phyloP scores from a whole-genome alignment of 495 filamentous ascomycete species.

The Annulohypoxylon bovei region DNA sequence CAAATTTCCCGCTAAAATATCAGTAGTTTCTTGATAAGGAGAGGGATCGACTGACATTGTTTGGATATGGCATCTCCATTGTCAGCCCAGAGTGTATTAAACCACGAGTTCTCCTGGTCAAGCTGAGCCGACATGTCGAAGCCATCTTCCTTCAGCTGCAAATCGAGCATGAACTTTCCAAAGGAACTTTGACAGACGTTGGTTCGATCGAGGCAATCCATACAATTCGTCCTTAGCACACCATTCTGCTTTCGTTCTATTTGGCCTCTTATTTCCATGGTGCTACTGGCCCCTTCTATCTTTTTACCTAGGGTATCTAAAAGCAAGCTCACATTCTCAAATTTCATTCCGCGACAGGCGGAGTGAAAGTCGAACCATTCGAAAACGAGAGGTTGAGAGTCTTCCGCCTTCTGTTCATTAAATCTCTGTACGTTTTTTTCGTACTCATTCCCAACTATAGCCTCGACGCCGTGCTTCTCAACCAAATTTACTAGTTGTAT shows the following conservation, averaged over 20 bases:
- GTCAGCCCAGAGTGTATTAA: slow-evolving; percentile 95
- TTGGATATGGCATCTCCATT: slow-evolving; percentile 83
- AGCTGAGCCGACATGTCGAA: slow-evolving; percentile 72
- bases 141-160: slow-evolving; percentile 77
- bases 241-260: slow-evolving; percentile 70
- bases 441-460: slow-evolving; percentile 79
- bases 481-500: slow-evolving; percentile 85
- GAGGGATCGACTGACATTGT: slow-evolving; percentile 54
- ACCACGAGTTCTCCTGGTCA: slow-evolving; percentile 84
- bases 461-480: slow-evolving; percentile 84
- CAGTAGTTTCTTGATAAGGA: not conserved
- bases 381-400: slow-evolving; percentile 55
- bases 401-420: slow-evolving; percentile 67
- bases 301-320: slow-evolving; percentile 72
- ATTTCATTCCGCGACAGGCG: slow-evolving; percentile 93
- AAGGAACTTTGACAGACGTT: slow-evolving; percentile 93
- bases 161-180: slow-evolving; percentile 77
- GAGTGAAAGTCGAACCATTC: slow-evolving; percentile 98
- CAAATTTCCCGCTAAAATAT: slow-evolving; percentile 14
- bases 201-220: slow-evolving; percentile 96
- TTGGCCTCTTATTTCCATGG: slow-evolving; percentile 62
- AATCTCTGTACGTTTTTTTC: slow-evolving; percentile 69
- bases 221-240: slow-evolving; percentile 90
- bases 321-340: slow-evolving; percentile 87
- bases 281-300: slow-evolving; percentile 72